Evolutionary conservation across 78 protist genomes (phyloP), one percentile per base, ranked within the genome.

Genomic region (Thecamonas trahens): DNA sequence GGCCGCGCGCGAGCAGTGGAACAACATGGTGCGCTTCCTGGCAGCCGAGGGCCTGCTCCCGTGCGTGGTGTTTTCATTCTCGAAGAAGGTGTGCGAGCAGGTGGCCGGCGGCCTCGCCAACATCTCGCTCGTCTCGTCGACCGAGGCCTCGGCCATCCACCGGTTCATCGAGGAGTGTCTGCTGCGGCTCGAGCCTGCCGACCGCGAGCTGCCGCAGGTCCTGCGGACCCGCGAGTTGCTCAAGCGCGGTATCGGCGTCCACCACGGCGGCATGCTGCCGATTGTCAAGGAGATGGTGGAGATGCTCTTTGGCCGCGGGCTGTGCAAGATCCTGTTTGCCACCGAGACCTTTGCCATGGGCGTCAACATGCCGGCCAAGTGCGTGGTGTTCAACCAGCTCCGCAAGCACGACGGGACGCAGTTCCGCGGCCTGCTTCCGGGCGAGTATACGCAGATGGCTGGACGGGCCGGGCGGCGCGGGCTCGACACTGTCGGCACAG

Each of bases 341-440:
- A 97, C 99, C 1, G 99, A 94, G 74, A 97, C 99, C 14, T 95
- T 97, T 71, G 99, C 99, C 17, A 94, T 97, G 97, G 99, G 99
- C 1, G 96, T 97, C 28, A 97, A 97, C 76, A 89, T 96, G 97
- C 99, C 99, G 4, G 94, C 99, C 3, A 61, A 85, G 17, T 76
- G 93, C 1, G 99, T 96, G 20, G 94, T 96, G 1, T 96, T 94
- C 72, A 68, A 57, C 24, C 17, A 60, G 34, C n/a, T 71, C 28
- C 52, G 82, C 42, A 96, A 96, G 70, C 86, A 67, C 49, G 98
- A 95, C 59, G 97, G 97, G n/a, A 26, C 24, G 2, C 40, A 32
- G 18, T 66, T 76, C 55, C 61, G 96, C 34, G 78, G 87, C 38
- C 55, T 91, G 7, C 37, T 64, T 0, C 80, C 96, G 1, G 95